Evolutionary conservation across 345 rosid genomes (phyloP), one percentile per base, ranked within the genome.

Genomic region (Citrus reticulata): DNA sequence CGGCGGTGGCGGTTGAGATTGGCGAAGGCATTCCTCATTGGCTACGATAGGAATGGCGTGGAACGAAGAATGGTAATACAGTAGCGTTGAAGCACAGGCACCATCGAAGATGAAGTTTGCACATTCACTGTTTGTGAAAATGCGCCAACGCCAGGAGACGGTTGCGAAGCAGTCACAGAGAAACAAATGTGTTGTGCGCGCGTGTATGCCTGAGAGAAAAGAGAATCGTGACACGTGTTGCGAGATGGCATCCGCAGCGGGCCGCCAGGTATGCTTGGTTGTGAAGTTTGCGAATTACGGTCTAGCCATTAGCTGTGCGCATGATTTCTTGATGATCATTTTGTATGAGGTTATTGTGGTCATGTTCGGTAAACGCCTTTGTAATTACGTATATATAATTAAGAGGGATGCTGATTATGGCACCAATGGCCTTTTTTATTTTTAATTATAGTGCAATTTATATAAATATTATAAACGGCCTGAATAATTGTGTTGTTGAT

Each of bases 21-120:
- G 58, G 80, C 80, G 75, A 85, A 74, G 70, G 77, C 92, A 89
- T 85, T 88, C 93, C 90, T 93, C 97, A 95, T 91, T 83, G 84
- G 82, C 82, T 74, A 81, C 0, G 71, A 68, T 22, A 37, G 65
- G 14, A 63, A 75, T 76, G 35, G 68, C 80, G 74, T 79, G 20
- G 75, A 60, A 72, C 30, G 68, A 76, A 64, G 24, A 27, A 57
- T 66, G 70, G 57, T 17, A 27, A 64, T 66, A 25, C 60, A 75
- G 54, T 76, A 61, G 1, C 62, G 66, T 65, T 77, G 79, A 78
- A 55, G 67, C 77, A 32, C 25, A 75, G 49, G 69, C 77, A 32
- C 25, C 75, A 81, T 82, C 32, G 24, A 60, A 68, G 49, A 55
- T 20, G 2, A 4, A 42, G 2, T 76, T 7, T 22, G 86, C 87